These are phyloP conservation scores for Gastrolobium villosum DNA, from an alignment of 306 rosid genomes.

Conservation along the genomic window DNA sequence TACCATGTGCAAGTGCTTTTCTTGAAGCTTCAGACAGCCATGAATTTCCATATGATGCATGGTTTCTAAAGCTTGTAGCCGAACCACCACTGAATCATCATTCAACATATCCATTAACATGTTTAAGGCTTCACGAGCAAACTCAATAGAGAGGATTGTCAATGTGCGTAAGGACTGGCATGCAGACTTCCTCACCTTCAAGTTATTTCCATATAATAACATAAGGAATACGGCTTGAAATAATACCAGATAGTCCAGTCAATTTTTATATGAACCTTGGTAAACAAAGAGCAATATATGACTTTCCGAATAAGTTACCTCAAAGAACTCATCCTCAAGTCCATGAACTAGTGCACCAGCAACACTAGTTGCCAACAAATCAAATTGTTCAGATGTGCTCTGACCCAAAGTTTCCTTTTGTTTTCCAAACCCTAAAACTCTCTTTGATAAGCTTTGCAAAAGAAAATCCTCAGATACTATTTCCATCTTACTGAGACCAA, in stretches of 20 bases:
- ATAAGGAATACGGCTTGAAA: conserved; percentile 15
- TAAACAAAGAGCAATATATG: conserved; percentile 34
- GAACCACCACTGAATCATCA: conserved; percentile 75
- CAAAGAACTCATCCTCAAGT: conserved; percentile 91
- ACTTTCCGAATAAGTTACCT: conserved; percentile 60
- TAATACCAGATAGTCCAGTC: conserved; percentile 21
- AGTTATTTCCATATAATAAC: conserved; percentile 26
- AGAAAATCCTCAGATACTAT: conserved; percentile 81
- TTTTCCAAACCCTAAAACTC: conserved; percentile 61
- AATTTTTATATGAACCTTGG: conserved; percentile 30
- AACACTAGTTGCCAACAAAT: conserved; percentile 55
- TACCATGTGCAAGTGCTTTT: conserved; percentile 81
- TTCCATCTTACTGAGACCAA: conserved; percentile 66
- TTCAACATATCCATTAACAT: conserved; percentile 77
- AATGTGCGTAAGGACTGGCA: conserved; percentile 71
- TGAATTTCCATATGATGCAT: conserved; percentile 73
- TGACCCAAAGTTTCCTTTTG: conserved; percentile 55
- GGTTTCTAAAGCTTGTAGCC: conserved; percentile 82
- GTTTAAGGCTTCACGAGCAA: conserved; percentile 74
- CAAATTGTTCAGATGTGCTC: conserved; percentile 60
- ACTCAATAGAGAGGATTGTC: conserved; percentile 64
- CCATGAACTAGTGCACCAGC: conserved; percentile 95
- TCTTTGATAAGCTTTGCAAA: conserved; percentile 83
- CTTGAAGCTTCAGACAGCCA: conserved; percentile 70
- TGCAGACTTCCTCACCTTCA: conserved; percentile 84